Evolutionary conservation across 2,329 filamentous ascomycete genomes (phyloP), one percentile per base, ranked within the genome.

Genomic region (Harringtonia aguacate): DNA sequence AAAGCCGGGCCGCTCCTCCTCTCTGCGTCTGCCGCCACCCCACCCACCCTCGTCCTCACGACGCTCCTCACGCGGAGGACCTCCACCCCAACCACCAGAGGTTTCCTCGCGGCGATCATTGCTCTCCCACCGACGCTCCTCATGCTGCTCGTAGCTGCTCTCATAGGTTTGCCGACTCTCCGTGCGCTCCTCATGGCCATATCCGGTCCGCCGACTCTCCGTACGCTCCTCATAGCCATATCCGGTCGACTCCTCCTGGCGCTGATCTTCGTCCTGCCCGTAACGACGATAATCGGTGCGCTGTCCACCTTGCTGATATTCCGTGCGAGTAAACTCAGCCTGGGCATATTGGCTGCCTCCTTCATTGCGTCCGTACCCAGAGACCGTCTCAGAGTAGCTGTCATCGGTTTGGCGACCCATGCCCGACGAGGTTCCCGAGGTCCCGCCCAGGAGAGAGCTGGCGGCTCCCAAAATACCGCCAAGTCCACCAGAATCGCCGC

Each of bases 391-490:
- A 4, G 69, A 75, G 58, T 79, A 76, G 8, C 75, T 78, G 20
- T 77, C 77, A 45, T 84, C 75, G 8, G 73, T 62, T 33, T 71
- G 55, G 46, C 73, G 64, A 51, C 68, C 68, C 40, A 72, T 73
- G 39, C 63, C 50, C 27, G 53, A 67, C 54, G 77, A 69, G 45
- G 70, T 78, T 67, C 29, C 73, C 65, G 30, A 48, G 55, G 55
- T 21, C 50, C 54, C n/a, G 20, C 55, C 56, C 7, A 94, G 72
- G 15, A 89, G 64, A 33, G 76, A 77, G 30, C 74, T 73, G 27
- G 84, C 82, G 29, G 80, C 77, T 44, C 80, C 81, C 13, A 94
- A 68, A 36, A 94, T n/a, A n/a, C n/a, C n/a, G n/a, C n/a, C n/a
- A n/a, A n/a, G 65, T 21, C 81, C 80, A 27, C 76, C 75, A 40